These are phyloP conservation scores for Meyerozyma guilliermondii DNA, from an alignment of 1,139 yeast genomes.

Conservation along the genomic window DNA sequence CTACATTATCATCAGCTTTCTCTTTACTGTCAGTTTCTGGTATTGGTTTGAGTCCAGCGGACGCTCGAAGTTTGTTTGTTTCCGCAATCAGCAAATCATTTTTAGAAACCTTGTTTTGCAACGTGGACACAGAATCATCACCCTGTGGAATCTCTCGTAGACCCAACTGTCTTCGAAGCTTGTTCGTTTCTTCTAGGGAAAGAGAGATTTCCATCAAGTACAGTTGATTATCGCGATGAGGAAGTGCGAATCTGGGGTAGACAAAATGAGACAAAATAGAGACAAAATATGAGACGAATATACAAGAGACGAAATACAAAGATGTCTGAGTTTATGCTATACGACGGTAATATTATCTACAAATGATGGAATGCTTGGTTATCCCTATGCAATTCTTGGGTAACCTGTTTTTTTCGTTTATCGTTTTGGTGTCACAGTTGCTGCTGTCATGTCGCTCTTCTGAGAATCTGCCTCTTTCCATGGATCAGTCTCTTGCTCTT, in stretches of 20 bases:
- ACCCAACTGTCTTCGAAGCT: constrained; percentile 44
- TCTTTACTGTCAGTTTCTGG: constrained; percentile 4
- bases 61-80: constrained; percentile 6
- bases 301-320: neutral
- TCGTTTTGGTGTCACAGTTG: constrained; percentile 29
- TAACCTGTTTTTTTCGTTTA: too few relatives aligned
- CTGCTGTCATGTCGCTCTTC: constrained; percentile 23
- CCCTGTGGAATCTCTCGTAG: constrained; percentile 36
- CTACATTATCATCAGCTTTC: neutral
- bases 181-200: constrained; percentile 51
- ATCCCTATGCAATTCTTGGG: too few relatives aligned
- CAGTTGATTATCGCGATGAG: neutral
- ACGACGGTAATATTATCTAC: neutral
- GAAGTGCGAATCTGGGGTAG: neutral
- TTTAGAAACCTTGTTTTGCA: constrained; percentile 1
- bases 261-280: neutral
- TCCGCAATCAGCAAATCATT: constrained; percentile 1
- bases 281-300: neutral
- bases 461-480: constrained; percentile 35
- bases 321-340: too few relatives aligned
- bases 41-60: constrained; percentile 12
- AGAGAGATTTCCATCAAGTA: constrained; percentile 11
- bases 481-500: constrained; percentile 17
- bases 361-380: neutral
- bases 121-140: neutral